Conservation (phyloP, 441 rosid species). For the Pelargonium myrrhifolium region DNA sequence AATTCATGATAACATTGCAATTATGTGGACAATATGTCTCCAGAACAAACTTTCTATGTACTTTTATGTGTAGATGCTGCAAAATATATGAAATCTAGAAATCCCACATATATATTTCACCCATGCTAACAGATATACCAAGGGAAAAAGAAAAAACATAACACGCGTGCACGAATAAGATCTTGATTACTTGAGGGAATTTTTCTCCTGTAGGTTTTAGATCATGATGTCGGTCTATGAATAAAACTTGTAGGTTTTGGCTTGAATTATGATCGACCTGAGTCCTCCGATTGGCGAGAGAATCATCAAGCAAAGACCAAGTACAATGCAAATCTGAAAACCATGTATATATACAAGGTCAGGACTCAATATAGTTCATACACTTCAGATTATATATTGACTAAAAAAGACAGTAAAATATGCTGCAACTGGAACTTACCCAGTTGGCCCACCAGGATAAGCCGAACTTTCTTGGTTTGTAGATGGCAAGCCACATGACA, state of each 20-base stretch:
- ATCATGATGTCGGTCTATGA: constrained; percentile 10
- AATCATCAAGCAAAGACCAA: constrained; percentile 41
- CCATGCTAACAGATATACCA: no score
- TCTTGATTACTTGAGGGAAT: no score
- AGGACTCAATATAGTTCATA: not conserved
- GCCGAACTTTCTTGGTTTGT: constrained; percentile 47
- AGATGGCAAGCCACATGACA: constrained; percentile 51
- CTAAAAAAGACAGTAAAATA: not conserved
- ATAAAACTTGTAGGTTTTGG: constrained; percentile 40
- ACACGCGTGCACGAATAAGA: no score
- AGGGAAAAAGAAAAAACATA: no score
- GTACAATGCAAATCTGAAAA: constrained; percentile 46
- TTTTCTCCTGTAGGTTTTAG: no score
- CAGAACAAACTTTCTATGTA: no score
- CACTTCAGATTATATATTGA: not conserved
- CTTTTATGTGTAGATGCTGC: no score
- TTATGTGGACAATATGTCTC: no score
- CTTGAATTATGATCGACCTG: constrained; percentile 43
- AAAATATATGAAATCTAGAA: no score
- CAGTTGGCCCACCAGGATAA: constrained; percentile 53
- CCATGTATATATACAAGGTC: not conserved
- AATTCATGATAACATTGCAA: no score
- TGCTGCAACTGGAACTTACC: constrained; percentile 25
- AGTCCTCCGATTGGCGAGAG: constrained; percentile 55
- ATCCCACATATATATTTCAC: no score